Conservation (phyloP, 2,329 filamentous ascomycete species). For the Colletotrichum sp. region DNA sequence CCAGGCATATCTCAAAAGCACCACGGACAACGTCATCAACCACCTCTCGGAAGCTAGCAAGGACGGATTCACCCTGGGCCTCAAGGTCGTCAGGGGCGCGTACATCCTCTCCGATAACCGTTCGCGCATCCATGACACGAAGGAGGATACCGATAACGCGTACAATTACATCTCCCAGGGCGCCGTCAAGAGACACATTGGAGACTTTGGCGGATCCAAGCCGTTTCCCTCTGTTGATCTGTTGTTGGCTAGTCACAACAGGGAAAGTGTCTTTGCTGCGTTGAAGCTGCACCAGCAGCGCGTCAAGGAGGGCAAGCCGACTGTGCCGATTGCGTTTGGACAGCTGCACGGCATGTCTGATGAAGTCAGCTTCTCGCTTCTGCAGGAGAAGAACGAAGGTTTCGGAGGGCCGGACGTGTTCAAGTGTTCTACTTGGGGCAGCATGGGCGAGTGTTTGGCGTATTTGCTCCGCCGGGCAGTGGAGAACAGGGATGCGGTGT, state of each 20-base stretch:
- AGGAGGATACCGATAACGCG: slow-evolving; percentile 54
- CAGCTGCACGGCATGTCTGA: slow-evolving; percentile 65
- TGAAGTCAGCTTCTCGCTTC: slow-evolving; percentile 55
- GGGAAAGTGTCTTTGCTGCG: slow-evolving; percentile 43
- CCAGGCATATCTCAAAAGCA: slow-evolving; percentile 60
- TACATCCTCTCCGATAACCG: slow-evolving; percentile 57
- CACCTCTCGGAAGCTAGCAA: slow-evolving; percentile 50
- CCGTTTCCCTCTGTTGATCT: slow-evolving; percentile 51
- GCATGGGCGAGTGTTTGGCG: slow-evolving; percentile 39
- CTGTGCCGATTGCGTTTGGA: slow-evolving; percentile 48
- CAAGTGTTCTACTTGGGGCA: slow-evolving; percentile 46
- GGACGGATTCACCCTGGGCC: slow-evolving; percentile 55
- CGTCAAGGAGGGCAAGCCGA: slow-evolving; percentile 35
- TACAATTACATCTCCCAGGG: slow-evolving; percentile 56
- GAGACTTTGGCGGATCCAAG: slow-evolving; percentile 40
- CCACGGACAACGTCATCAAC: slow-evolving; percentile 41
- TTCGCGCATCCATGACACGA: slow-evolving; percentile 56
- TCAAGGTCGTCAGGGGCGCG: slow-evolving; percentile 63
- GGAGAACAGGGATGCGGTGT: slow-evolving; percentile 39
- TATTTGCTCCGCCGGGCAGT: slow-evolving; percentile 40
- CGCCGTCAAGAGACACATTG: slow-evolving; percentile 31
- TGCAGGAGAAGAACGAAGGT: slow-evolving; percentile 38
- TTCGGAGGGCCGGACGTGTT: slow-evolving; percentile 34
- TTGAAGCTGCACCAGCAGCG: slow-evolving; percentile 47
- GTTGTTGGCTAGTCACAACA: slow-evolving; percentile 60